Conservation (phyloP, 2,329 filamentous ascomycete species). For the Volutella citrinella region DNA sequence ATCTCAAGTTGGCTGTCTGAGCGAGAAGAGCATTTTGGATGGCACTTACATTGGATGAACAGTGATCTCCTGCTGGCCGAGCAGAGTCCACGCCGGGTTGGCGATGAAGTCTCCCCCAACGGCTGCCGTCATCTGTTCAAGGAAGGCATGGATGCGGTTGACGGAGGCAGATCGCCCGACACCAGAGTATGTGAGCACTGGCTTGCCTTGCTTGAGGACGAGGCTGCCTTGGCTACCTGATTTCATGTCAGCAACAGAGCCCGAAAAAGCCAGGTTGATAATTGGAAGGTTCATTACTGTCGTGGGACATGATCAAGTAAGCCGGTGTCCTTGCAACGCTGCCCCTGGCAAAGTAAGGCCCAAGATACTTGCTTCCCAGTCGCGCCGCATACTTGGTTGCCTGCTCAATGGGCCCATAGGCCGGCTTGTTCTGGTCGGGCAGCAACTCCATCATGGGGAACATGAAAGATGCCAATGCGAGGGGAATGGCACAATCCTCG, state of each 20-base stretch:
- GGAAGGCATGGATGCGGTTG: slow-evolving; percentile 46
- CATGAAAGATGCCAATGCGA: slow-evolving; percentile 53
- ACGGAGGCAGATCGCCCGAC: slow-evolving; percentile 56
- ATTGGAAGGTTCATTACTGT: too few relatives aligned
- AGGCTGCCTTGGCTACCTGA: slow-evolving; percentile 57
- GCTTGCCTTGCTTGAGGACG: slow-evolving; percentile 57
- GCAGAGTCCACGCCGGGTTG: slow-evolving; percentile 54
- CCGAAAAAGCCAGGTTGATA: neutral
- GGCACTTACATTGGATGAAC: slow-evolving; percentile 52
- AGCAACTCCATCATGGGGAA: slow-evolving; percentile 51
- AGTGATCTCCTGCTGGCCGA: slow-evolving; percentile 57
- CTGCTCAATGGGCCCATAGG: slow-evolving; percentile 3
- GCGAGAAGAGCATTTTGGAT: too few relatives aligned
- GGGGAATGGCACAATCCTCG: slow-evolving; percentile 60
- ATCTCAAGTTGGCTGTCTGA: too few relatives aligned
- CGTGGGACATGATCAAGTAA: slow-evolving; percentile 66
- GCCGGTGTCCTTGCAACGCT: slow-evolving; percentile 59
- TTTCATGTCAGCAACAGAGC: neutral
- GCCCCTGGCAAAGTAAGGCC: slow-evolving; percentile 54
- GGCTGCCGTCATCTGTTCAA: slow-evolving; percentile 52
- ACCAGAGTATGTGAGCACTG: slow-evolving; percentile 57
- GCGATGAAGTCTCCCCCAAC: slow-evolving; percentile 60
- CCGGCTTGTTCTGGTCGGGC: slow-evolving; percentile 36
- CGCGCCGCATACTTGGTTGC: slow-evolving; percentile 8
- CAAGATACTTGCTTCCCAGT: slow-evolving; percentile 51